These are phyloP conservation scores for Neopestalotiopsis sp. DNA, from an alignment of 2,329 filamentous ascomycete species.

Conservation along the genomic window DNA sequence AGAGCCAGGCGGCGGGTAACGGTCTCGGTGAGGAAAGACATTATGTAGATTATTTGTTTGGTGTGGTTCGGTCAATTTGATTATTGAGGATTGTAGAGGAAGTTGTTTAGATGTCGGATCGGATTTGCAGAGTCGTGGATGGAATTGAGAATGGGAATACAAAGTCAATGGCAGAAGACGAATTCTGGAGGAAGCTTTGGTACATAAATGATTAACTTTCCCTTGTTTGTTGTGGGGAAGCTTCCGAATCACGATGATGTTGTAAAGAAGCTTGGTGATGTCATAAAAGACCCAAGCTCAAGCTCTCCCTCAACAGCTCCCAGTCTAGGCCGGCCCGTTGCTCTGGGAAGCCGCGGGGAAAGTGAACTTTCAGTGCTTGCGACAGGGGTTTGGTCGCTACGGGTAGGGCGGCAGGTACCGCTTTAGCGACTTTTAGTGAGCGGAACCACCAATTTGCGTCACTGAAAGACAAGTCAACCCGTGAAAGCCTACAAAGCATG, in stretches of 20 bases:
- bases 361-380: not conserved
- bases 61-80: not conserved
- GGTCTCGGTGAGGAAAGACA: constrained; percentile 60
- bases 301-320: constrained; percentile 5
- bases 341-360: constrained; percentile 3
- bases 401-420: constrained; percentile 7
- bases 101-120: not conserved
- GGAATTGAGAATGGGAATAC: not conserved
- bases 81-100: not conserved
- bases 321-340: constrained; percentile 3
- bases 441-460: constrained; percentile 9
- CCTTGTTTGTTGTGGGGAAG: constrained; percentile 11
- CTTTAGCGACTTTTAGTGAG: constrained; percentile 8
- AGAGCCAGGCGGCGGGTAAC: constrained; percentile 49
- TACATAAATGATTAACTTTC: constrained; percentile 6
- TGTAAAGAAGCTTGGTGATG: constrained; percentile 11
- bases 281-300: constrained; percentile 11
- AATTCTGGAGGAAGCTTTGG: not conserved
- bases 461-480: not conserved
- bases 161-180: not conserved
- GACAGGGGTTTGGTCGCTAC: not conserved
- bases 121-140: not conserved
- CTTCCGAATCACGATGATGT: constrained; percentile 14
- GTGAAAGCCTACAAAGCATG: not conserved
- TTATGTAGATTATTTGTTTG: constrained; percentile 30